These are phyloP conservation scores for Starmera quercuum DNA, from an alignment of 805 yeast genomes.

Conservation along the genomic window DNA sequence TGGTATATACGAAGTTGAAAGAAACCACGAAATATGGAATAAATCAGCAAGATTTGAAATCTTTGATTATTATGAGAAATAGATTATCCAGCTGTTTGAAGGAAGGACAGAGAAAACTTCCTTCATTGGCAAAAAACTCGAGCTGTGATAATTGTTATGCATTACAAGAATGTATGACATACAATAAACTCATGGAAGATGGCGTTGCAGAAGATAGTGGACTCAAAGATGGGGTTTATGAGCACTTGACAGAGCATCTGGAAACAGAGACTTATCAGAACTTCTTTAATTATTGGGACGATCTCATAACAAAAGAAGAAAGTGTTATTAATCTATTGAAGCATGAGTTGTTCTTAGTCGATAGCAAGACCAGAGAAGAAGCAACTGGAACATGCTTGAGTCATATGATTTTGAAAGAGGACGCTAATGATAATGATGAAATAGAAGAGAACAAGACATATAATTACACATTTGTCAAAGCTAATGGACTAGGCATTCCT, in stretches of 20 bases:
- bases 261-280: slow-evolving; percentile 32
- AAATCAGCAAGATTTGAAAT: slow-evolving; percentile 48
- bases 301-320: slow-evolving; percentile 67
- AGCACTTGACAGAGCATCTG: slow-evolving; percentile 44
- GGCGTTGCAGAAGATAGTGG: slow-evolving; percentile 53
- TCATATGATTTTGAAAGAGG: slow-evolving; percentile 33
- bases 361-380: slow-evolving; percentile 50
- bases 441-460: slow-evolving; percentile 21
- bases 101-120: slow-evolving; percentile 42
- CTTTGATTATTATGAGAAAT: slow-evolving; percentile 68
- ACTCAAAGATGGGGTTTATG: slow-evolving; percentile 38
- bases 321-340: slow-evolving; percentile 41
- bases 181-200: slow-evolving; percentile 49
- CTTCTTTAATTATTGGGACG: slow-evolving; percentile 72
- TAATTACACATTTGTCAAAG: slow-evolving; percentile 40
- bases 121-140: slow-evolving; percentile 43
- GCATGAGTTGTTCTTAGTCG: slow-evolving; percentile 52
- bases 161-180: slow-evolving; percentile 54
- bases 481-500: slow-evolving; percentile 19
- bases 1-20: slow-evolving; percentile 65
- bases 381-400: slow-evolving; percentile 54
- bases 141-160: slow-evolving; percentile 57
- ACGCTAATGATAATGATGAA: slow-evolving; percentile 10
- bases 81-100: slow-evolving; percentile 51
- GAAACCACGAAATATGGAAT: slow-evolving; percentile 49